phyloP scores from a whole-genome alignment of 768 basidiomycete species.

The Omphalotus guepiniiformis region DNA sequence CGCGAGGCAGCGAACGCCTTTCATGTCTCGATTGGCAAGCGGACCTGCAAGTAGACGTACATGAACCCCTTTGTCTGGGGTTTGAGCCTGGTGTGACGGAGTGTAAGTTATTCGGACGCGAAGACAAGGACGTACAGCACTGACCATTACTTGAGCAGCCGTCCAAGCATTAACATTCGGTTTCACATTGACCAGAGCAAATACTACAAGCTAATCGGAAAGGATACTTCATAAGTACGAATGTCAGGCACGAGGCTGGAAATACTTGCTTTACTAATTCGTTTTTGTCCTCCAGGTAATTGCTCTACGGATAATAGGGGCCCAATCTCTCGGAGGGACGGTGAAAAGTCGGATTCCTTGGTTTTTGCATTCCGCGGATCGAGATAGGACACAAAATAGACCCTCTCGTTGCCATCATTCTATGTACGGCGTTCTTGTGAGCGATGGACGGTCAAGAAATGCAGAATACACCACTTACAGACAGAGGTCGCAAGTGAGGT shows the following conservation, averaged over 20 bases:
- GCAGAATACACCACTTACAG: not conserved
- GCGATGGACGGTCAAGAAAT: not conserved
- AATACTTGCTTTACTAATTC: not conserved
- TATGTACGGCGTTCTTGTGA: not conserved
- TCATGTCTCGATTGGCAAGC: too few relatives aligned
- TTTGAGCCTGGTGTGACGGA: not conserved
- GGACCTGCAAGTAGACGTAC: not conserved
- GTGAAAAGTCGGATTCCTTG: not conserved
- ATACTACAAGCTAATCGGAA: not conserved
- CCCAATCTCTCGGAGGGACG: not conserved
- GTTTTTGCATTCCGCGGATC: conserved; percentile 1
- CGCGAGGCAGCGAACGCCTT: not conserved
- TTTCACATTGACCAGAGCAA: not conserved
- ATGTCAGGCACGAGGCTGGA: not conserved
- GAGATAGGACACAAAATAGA: conserved; percentile 1
- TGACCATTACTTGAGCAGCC: not conserved
- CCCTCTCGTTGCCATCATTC: conserved; percentile 1
- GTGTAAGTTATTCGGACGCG: not conserved
- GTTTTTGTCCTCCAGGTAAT: too few relatives aligned
- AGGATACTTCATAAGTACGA: not conserved
- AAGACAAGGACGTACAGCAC: not conserved
- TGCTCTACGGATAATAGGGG: too few relatives aligned
- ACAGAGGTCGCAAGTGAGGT: not conserved
- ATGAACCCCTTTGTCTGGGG: not conserved
- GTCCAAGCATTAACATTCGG: not conserved